Base-by-base conservation (phyloP, 73 alveolate species). In the Tetrahymena thermophila region DNA sequence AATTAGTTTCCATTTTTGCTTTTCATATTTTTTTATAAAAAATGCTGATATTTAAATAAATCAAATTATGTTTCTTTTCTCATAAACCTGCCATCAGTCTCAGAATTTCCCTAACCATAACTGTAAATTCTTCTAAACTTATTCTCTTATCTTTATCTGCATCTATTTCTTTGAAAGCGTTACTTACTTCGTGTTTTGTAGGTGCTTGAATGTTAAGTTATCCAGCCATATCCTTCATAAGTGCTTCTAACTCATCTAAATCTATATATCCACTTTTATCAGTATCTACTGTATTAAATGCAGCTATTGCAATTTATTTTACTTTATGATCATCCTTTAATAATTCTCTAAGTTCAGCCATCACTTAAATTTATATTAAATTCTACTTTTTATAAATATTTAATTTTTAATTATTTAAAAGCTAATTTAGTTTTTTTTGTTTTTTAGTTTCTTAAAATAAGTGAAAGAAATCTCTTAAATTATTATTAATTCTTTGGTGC, bases 271-370 rank as follows among this genome's bases (percentile, higher is more conserved):
- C 89, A n/a, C 89, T 71, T 11, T 71, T 71, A 71, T 71, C 89
- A 19, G 89, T 71, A 71, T 71, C 89, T 3, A 71, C 89, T 19
- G 89, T 71, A 31, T 71, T 71, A 31, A 71, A 71, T 71, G 89
- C 89, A 71, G 89, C 89, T 71, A 71, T 71, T 71, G 89, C 89
- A 3, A 71, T 71, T 71, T 71, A 71, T 25, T 42, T 71, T 1
- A 71, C 89, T 71, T 71, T 71, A 23, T 31, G 17, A 23, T 71
- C 89, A 25, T 71, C 89, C 37, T 71, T 71, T n/a, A 71, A 71
- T n/a, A 71, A 25, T n/a, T 71, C 89, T 71, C 89, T 71, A 71
- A 71, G 89, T 71, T 71, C 89, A 71, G 89, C 89, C 89, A 71
- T 71, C 0, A 19, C 35, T n/a, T 71, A 71, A 31, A 4, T n/a